Conservation (phyloP, 2,329 filamentous ascomycete species). For the Cladosporium sp. region DNA sequence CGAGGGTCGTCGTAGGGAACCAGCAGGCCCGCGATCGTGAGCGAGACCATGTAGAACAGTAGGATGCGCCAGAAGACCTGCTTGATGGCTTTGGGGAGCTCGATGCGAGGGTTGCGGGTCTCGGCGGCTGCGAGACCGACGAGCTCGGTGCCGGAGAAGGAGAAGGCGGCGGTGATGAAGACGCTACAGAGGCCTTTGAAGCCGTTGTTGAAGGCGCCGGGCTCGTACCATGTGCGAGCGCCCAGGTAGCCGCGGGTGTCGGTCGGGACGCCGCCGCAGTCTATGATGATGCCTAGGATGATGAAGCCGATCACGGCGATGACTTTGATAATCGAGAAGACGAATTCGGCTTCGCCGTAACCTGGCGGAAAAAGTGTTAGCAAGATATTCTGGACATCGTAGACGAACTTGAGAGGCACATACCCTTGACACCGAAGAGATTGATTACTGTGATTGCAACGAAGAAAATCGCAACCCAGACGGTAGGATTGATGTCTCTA, state of each 20-base stretch:
- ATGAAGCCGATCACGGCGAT: conserved; percentile 60
- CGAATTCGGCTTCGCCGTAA: conserved; percentile 33
- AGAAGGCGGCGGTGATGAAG: conserved; percentile 64
- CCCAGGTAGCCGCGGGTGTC: conserved; percentile 24
- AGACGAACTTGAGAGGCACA: conserved; percentile 91
- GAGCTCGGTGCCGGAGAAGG: conserved; percentile 63
- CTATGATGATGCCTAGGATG: conserved; percentile 60
- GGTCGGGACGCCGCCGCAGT: conserved; percentile 57
- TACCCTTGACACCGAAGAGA: conserved; percentile 72
- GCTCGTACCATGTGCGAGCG: conserved; percentile 48
- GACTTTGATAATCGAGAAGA: conserved; percentile 32
- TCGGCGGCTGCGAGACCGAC: conserved; percentile 53
- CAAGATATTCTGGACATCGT: conserved; percentile 61
- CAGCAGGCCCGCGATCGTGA: conserved; percentile 32
- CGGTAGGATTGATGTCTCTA: conserved; percentile 59
- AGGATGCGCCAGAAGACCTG: conserved; percentile 36
- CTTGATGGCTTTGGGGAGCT: conserved; percentile 36
- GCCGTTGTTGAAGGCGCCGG: conserved; percentile 51
- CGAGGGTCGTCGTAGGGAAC: conserved; percentile 33
- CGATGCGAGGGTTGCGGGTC: conserved; percentile 50
- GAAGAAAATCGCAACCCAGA: conserved; percentile 83
- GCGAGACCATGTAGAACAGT: conserved; percentile 34
- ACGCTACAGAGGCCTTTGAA: conserved; percentile 66
- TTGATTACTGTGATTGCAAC: conserved; percentile 77
- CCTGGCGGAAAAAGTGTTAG: conserved; percentile 15